These are phyloP conservation scores for Haplosporangium sp. DNA, from an alignment of 371 early-diverging fungal genomes.

Conservation along the genomic window DNA sequence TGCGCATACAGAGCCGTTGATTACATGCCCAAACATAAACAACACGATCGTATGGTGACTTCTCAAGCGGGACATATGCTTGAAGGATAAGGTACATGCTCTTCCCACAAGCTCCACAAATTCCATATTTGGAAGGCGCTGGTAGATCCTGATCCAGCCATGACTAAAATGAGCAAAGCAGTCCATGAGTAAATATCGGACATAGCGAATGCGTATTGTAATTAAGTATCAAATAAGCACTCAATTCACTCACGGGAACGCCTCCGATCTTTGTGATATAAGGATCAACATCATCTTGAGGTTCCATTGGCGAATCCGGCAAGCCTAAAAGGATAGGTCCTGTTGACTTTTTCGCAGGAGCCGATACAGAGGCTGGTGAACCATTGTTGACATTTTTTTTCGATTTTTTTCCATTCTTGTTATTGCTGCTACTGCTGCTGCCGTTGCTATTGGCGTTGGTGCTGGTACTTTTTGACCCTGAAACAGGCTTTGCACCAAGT, in stretches of 20 bases:
- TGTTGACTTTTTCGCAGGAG: conserved; percentile 30
- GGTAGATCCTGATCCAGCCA: conserved; percentile 49
- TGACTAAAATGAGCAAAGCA: conserved; percentile 19
- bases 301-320: conserved; percentile 70
- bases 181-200: neutral
- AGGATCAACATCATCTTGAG: conserved; percentile 66
- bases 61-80: conserved; percentile 78
- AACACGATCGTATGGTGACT: conserved; percentile 79
- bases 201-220: no score
- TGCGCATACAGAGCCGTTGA: conserved; percentile 74
- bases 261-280: conserved; percentile 81
- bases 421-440: conserved; percentile 2
- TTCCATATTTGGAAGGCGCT: conserved; percentile 44
- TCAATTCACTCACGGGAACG: conserved; percentile 62
- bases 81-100: conserved; percentile 77
- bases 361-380: conserved; percentile 5
- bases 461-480: neutral
- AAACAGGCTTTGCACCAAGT: conserved; percentile 10
- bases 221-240: neutral
- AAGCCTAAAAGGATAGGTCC: conserved; percentile 68
- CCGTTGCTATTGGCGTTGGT: conserved; percentile 4
- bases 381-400: conserved; percentile 26
- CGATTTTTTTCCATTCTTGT: conserved; percentile 26
- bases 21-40: conserved; percentile 87
- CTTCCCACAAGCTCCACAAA: conserved; percentile 59